Evolutionary conservation across 1,139 yeast species (phyloP), one percentile per base, ranked within the genome.

Genomic region (Wickerhamiella pararugosa): DNA sequence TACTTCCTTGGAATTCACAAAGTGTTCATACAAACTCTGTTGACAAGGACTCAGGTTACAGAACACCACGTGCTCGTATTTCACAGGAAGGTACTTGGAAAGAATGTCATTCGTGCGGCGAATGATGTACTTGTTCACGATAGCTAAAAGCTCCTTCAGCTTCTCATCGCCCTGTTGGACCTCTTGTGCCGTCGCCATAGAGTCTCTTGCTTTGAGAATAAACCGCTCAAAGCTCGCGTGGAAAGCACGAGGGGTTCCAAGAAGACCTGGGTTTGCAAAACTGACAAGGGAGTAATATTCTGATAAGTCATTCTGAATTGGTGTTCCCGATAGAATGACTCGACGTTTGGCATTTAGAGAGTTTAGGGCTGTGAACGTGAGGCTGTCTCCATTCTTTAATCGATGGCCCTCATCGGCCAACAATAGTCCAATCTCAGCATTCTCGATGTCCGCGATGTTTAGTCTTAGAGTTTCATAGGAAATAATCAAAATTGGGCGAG

Each of bases 391-490:
- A 58, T 92, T 90, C 56, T 90, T 90, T 53, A 90, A 68, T 46
- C 98, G 68, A 60, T 90, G 99, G 6, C 98, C 99, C 61, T 90
- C 99, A 57, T 90, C 99, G 5, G 97, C 95, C 35, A 90, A 64
- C 65, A 90, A 66, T 35, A 90, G 65, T 0, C 99, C 99, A 29
- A 90, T 79, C 50, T 83, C 90, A 8, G 92, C 75, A 25, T 78
- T 77, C 11, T 76, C 75, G 42, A 90, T 65, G 46, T 76, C 77
- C 31, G 75, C 87, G 5, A 83, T 84, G 58, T 92, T 86, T 52
- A 95, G 68, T 53, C 99, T 69, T 43, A 90, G 66, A 0, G 98
- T 90, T 56, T 90, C 99, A 62, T 90, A 90, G 2, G 96, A 84
- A n/a, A 92, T 83, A 44, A 90, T 90, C 43, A 90, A 66, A 1